These are phyloP conservation scores for Henckelia pumila DNA, from an alignment of 257 asterid genomes.

Conservation along the genomic window DNA sequence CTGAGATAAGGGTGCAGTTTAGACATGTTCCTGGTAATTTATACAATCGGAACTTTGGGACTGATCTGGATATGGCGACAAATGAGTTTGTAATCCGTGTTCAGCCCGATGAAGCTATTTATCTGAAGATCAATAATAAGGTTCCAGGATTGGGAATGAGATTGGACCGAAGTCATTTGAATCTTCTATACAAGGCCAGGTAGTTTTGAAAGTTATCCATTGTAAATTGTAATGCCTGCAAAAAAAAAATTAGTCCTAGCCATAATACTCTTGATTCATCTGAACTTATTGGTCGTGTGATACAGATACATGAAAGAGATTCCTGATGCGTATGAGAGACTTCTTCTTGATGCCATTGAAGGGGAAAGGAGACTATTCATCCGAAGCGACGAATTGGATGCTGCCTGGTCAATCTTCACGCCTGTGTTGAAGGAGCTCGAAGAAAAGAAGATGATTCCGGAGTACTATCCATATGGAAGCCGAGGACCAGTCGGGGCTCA, in stretches of 20 bases:
- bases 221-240: neutral
- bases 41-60: conserved; percentile 65
- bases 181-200: conserved; percentile 93
- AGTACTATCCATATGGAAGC: conserved; percentile 89
- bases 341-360: conserved; percentile 86
- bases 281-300: conserved; percentile 1
- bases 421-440: conserved; percentile 83
- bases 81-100: conserved; percentile 98
- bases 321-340: conserved; percentile 96
- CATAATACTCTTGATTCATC: neutral
- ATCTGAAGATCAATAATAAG: conserved; percentile 86
- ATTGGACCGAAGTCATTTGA: conserved; percentile 84
- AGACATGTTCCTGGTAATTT: conserved; percentile 93
- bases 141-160: conserved; percentile 96
- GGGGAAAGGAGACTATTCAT: conserved; percentile 96
- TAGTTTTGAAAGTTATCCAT: conserved; percentile 23
- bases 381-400: conserved; percentile 89
- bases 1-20: conserved; percentile 95
- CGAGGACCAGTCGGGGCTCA: conserved; percentile 97
- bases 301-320: conserved; percentile 85
- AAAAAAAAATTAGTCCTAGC: neutral
- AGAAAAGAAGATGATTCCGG: conserved; percentile 63
- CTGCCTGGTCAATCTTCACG: conserved; percentile 95
- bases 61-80: conserved; percentile 80
- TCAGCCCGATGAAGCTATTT: conserved; percentile 92